Conservation (phyloP, 1,284 basidiomycete species). For the Marasmius fiardii region DNA sequence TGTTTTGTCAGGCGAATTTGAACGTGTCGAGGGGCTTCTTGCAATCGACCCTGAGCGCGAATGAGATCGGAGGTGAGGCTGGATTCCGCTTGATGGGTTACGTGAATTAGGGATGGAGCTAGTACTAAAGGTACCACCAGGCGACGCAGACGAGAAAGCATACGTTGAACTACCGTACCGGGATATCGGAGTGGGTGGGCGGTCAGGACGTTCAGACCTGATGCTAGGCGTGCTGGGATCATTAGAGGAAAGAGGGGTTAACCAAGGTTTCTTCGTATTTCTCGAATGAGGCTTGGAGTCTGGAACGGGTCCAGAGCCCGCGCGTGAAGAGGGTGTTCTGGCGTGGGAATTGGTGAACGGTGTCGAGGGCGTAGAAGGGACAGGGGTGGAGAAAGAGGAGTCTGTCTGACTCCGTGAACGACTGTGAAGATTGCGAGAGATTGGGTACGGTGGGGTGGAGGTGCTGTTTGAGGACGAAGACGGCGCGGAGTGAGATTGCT, state of each 20-base stretch:
- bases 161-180: slow-evolving; percentile 28
- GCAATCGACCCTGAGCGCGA: background rate
- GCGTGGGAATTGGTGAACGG: background rate
- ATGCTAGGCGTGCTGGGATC: slow-evolving; percentile 16
- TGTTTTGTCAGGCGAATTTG: background rate
- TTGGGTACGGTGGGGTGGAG: slow-evolving; percentile 5
- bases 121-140: slow-evolving; percentile 18
- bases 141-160: slow-evolving; percentile 30
- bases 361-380: slow-evolving; percentile 24
- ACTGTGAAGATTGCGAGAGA: background rate
- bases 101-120: background rate
- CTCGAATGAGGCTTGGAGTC: background rate
- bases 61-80: slow-evolving; percentile 21
- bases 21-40: background rate
- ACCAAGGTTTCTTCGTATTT: background rate
- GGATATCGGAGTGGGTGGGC: slow-evolving; percentile 19
- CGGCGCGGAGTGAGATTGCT: background rate
- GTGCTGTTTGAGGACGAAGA: slow-evolving; percentile 17
- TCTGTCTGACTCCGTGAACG: slow-evolving; percentile 2
- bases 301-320: background rate
- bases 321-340: background rate
- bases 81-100: background rate
- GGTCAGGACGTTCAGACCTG: slow-evolving; percentile 5
- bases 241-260: background rate
- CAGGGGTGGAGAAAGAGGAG: slow-evolving; percentile 30